Base-by-base conservation (phyloP, 306 rosid genomes). In the Albizia julibrissin region DNA sequence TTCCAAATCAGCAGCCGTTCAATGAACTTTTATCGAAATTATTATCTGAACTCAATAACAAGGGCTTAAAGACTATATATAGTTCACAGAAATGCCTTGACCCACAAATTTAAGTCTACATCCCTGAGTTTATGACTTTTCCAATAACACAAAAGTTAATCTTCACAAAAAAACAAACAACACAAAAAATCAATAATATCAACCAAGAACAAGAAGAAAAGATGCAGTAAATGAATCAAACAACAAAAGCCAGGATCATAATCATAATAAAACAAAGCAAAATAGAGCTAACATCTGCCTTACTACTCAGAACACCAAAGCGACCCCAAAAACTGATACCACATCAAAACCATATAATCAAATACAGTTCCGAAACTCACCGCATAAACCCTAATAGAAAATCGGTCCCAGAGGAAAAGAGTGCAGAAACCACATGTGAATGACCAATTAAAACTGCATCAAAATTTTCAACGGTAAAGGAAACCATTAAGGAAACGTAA, bases 331-430 rank as follows among this genome's bases (percentile, higher is more conserved):
- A 61, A 62, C 31, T 9, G 66, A 59, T 59, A 59, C 31, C 66
- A 10, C 33, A 59, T 59, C 66, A 10, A 49, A 65, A 69, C 72
- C 47, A 34, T 14, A 31, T 42, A 65, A 65, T 27, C 31, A 61
- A 62, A 72, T 74, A 43, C 37, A 78, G 52, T 22, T 47, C 6
- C 50, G 21, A 77, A 72, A 74, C 75, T 47, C 78, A 83, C 62
- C 69, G 81, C 47, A 73, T 18, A 34, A 83, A 81, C 89, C 89
- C 87, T 81, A 81, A 73, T 52, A 42, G 79, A 72, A 74, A 58
- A 50, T 21, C 39, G 16, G 26, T 76, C 2, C 39, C 24, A 56
- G 70, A 14, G n/a, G 47, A 80, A 83, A 29, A 80, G 64, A 78
- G 65, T 34, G 21, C 58, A 46, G 19, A 81, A 73, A 58, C 50